Base-by-base conservation (phyloP, 176 grass and related monocot genomes). In the Avena sativa region DNA sequence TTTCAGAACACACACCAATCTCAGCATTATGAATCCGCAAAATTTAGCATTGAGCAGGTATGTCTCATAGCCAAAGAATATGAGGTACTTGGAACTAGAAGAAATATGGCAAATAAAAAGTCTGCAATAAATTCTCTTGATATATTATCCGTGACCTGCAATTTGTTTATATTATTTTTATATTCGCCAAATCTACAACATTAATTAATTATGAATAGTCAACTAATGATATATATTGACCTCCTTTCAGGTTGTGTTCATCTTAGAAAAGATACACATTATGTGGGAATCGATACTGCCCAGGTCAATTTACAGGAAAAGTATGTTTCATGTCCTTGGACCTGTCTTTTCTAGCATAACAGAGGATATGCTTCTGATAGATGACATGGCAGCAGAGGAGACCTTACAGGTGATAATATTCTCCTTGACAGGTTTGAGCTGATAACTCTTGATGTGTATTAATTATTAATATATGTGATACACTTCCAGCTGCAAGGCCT, bases 311-410 rank as follows among this genome's bases (percentile, higher is more conserved):
- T 98, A 96, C 80, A 98, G 76, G 89, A 98, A 83, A 94, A 86
- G 85, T 80, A 96, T 98, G 92, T 90, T 79, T 79, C 71, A 80
- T 83, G 58, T 95, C 68, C 88, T 98, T 88, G 86, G 93, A 89
- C 89, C 87, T 65, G 82, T 94, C 67, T 96, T 98, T 85, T 96
- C 92, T 82, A 94, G 89, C 91, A 94, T 98, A 46, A 92, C 93
- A 74, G 90, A 69, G 60, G 96, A 98, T 75, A 92, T 98, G 96
- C 93, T 98, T 81, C 76, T 91, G 73, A 93, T 98, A 86, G 96
- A 96, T 85, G 96, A 98, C 77, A 96, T 98, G 89, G 96, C 96
- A 80, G 96, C 92, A 81, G 93, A 94, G 79, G 96, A 98, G 86
- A 96, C 96, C 49, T 86, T 98, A 67, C 90, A 98, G 96, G 93